phyloP scores from a whole-genome alignment of 192 early-diverging fungal genomes.

The Entomortierella lignicola region DNA sequence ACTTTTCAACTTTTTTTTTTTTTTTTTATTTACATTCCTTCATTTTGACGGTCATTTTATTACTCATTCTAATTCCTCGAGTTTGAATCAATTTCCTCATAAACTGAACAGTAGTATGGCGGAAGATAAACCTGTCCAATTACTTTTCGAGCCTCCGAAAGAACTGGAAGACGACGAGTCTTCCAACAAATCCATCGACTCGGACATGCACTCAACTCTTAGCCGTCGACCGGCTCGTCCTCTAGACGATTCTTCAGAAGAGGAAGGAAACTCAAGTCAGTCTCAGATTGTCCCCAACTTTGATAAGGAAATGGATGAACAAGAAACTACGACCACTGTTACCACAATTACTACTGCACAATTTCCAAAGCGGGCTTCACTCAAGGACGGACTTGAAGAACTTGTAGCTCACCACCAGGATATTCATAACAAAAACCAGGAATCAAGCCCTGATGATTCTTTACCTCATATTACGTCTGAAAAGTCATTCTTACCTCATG shows the following conservation, averaged over 20 bases:
- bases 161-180: not conserved
- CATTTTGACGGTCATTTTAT: not conserved
- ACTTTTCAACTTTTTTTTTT: too few relatives aligned
- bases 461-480: not conserved
- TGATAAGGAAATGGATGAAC: not conserved
- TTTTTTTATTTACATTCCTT: too few relatives aligned
- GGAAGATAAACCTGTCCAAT: constrained; percentile 6
- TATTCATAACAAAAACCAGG: constrained; percentile 9
- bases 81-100: too few relatives aligned
- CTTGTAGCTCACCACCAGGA: constrained; percentile 25
- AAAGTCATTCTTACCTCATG: not conserved
- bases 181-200: constrained; percentile 19
- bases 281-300: not conserved
- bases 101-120: constrained; percentile 7
- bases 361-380: not conserved
- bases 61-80: not conserved
- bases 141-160: constrained; percentile 25
- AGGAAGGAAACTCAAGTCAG: not conserved
- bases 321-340: constrained; percentile 15
- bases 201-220: not conserved
- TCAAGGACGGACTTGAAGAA: constrained; percentile 5
- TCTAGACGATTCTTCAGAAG: constrained; percentile 27
- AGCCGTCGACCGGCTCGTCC: constrained; percentile 10
- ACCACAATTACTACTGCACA: constrained; percentile 20
- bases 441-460: not conserved